Evolutionary conservation across 805 yeast species (phyloP), one percentile per base, ranked within the genome.

Genomic region (Candida easanensis): DNA sequence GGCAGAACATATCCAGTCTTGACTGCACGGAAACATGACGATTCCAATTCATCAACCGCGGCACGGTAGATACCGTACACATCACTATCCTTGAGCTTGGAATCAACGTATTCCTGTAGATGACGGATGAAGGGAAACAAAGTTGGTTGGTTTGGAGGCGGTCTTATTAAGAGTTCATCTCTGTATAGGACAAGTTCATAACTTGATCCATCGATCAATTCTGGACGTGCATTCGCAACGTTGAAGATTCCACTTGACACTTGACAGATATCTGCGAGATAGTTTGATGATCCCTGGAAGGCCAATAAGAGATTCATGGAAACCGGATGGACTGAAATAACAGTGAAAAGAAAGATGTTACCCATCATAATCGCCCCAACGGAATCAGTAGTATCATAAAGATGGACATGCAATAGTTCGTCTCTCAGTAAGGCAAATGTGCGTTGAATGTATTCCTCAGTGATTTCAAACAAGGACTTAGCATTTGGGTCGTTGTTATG

Each of bases 1-100:
- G 60, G 60, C 4, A 54, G 23, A 15, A 52, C 50, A 28, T 57
- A 54, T 10, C 53, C 54, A 11, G 48, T 27, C 31, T 40, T 41
- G 13, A 45, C n/a, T 2, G 53, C 51, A 9, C 53, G 47, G 36
- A 43, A 55, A 37, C 52, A 46, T 1, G 52, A 44, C 4, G 44
- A 30, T 25, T 56, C 56, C 28, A 56, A 36, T n/a, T 45, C 48
- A 6, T 33, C 31, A 1, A 56, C 23, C 3, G 51, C 49, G 1
- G n/a, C 22, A 13, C 28, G 38, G 33, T 54, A 56, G 7, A 36
- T 33, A 2, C 10, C 13, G 18, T 38, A 36, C 4, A 38, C 27
- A 5, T 23, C 27, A 23, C 48, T 43, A 3, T 26, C 25, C 2
- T 3, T 15, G 8, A 38, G 41, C 4, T 39, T 33, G 0, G 18